These are phyloP conservation scores for Magnaporthales sp. DNA, from an alignment of 2,329 filamentous ascomycete species.

Conservation along the genomic window DNA sequence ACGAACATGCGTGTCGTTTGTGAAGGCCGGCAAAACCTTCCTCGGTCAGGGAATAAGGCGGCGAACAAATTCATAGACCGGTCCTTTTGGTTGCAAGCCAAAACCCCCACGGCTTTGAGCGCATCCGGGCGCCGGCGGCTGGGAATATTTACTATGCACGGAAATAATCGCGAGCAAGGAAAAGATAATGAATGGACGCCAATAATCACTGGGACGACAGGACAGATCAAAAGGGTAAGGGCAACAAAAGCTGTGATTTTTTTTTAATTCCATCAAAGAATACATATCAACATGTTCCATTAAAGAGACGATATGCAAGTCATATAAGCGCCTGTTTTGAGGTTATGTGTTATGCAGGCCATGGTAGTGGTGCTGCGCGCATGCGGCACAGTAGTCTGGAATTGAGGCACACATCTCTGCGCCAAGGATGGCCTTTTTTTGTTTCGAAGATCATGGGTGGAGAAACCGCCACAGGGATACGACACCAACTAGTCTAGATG, in stretches of 20 bases:
- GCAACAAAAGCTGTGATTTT: no score
- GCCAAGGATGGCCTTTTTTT: not conserved
- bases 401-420: not conserved
- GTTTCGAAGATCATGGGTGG: not conserved
- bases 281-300: no score
- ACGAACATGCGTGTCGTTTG: not conserved
- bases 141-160: not conserved
- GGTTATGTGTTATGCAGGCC: no score
- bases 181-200: not conserved
- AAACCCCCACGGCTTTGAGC: not conserved
- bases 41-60: not conserved
- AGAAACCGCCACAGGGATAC: not conserved
- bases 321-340: no score
- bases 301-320: no score
- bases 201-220: not conserved
- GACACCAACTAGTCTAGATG: no score
- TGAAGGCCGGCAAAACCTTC: not conserved
- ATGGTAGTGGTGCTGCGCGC: no score
- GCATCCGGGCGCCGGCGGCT: no score
- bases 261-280: no score
- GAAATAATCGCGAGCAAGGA: not conserved
- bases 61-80: not conserved
- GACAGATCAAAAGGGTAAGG: no score
- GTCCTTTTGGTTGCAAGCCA: not conserved
- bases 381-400: no score